phyloP scores from a whole-genome alignment of 352 stramenopile genomes.

The Globisporangium irregulare region DNA sequence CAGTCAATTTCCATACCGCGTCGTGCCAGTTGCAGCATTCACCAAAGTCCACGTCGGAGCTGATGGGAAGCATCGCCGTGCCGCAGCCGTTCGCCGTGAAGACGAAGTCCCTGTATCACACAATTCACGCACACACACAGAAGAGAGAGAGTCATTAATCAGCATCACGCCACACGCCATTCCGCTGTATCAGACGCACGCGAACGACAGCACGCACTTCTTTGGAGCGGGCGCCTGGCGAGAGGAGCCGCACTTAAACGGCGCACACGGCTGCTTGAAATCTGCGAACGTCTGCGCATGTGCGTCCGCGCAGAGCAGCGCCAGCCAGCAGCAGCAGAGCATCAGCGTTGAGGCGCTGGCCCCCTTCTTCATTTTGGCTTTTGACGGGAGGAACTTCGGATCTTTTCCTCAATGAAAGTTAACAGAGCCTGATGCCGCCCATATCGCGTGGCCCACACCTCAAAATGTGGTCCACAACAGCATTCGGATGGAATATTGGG shows the following conservation, averaged over 20 bases:
- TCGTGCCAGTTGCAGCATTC: constrained; percentile 85
- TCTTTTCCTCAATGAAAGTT: no score
- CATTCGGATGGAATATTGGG: no score
- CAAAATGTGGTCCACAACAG: no score
- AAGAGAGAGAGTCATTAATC: neutral
- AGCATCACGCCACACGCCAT: neutral
- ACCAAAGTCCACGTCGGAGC: constrained; percentile 39
- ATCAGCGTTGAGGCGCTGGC: neutral
- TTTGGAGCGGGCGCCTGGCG: constrained; percentile 24
- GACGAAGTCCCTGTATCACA: constrained; percentile 48
- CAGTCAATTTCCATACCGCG: constrained; percentile 34
- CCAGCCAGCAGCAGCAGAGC: neutral
- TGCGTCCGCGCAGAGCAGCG: neutral
- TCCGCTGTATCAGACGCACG: no score
- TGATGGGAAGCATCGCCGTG: constrained; percentile 56
- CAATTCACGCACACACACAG: neutral
- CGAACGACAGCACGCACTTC: constrained; percentile 21
- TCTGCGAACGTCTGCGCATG: constrained; percentile 8
- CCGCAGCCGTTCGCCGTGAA: constrained; percentile 79
- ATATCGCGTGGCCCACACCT: no score
- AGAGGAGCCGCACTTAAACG: constrained; percentile 32
- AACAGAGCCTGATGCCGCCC: no score
- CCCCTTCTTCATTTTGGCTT: neutral
- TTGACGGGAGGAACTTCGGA: no score
- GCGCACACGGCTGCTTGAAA: constrained; percentile 35